These are phyloP conservation scores for Kurtzmaniella cleridarum DNA, from an alignment of 805 yeast genomes.

Conservation along the genomic window DNA sequence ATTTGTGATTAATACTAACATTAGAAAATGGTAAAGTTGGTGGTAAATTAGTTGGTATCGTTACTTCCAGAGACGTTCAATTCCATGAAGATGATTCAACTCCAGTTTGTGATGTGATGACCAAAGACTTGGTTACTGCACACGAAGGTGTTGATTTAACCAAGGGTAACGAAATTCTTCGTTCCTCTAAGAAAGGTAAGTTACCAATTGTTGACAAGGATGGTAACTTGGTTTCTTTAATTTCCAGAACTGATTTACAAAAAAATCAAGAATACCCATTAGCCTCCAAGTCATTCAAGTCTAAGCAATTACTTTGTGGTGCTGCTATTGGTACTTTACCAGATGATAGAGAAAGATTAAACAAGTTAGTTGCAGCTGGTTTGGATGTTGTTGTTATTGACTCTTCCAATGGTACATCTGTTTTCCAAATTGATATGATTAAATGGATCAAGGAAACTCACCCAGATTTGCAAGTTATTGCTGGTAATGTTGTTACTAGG, in stretches of 20 bases:
- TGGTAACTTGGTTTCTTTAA: constrained; percentile 76
- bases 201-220: constrained; percentile 82
- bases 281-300: constrained; percentile 87
- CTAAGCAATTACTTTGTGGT: constrained; percentile 97
- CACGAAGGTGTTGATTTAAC: constrained; percentile 71
- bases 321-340: constrained; percentile 96
- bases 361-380: constrained; percentile 87
- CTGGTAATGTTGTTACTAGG: constrained; percentile 97
- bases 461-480: constrained; percentile 84
- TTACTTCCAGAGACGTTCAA: constrained; percentile 96
- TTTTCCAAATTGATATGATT: constrained; percentile 91
- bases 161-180: constrained; percentile 86
- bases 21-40: constrained; percentile 80
- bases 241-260: constrained; percentile 94
- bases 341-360: constrained; percentile 81
- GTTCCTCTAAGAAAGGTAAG: constrained; percentile 95
- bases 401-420: constrained; percentile 96
- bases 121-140: constrained; percentile 81
- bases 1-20: constrained; percentile 22
- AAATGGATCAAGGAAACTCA: constrained; percentile 78
- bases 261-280: constrained; percentile 90
- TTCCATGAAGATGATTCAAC: constrained; percentile 73
- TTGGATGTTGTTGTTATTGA: constrained; percentile 93
- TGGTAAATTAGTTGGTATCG: constrained; percentile 89
- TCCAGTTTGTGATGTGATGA: constrained; percentile 77